Conservation (phyloP, 768 basidiomycete genomes). For the Lepiota subincarnata region DNA sequence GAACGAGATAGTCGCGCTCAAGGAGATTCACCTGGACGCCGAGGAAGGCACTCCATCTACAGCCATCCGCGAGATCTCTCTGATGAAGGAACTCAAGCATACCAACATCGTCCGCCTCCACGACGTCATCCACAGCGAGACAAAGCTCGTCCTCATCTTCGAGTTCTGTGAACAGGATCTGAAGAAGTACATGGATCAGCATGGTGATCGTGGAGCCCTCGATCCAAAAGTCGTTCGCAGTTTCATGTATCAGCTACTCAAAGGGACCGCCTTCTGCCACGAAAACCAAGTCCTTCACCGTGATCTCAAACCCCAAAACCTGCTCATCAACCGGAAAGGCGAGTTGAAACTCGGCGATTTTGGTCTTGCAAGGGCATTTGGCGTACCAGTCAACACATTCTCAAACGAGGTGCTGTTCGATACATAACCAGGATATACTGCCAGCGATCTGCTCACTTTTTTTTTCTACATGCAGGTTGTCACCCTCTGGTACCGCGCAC, state of each 20-base stretch:
- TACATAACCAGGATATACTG: not conserved
- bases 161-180: conserved; percentile 98
- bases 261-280: conserved; percentile 97
- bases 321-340: conserved; percentile 95
- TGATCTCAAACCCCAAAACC: conserved; percentile 97
- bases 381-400: conserved; percentile 98
- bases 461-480: conserved; percentile 65
- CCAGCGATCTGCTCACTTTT: conserved; percentile 10
- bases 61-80: conserved; percentile 96
- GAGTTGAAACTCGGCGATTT: conserved; percentile 98
- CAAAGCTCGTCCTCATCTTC: conserved; percentile 96
- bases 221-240: conserved; percentile 88
- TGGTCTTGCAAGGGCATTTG: conserved; percentile 94
- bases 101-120: conserved; percentile 97
- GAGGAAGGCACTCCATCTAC: conserved; percentile 99
- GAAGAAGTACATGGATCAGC: conserved; percentile 98
- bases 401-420: conserved; percentile 74
- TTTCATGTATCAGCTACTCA: conserved; percentile 97
- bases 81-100: conserved; percentile 99
- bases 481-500: conserved; percentile 97
- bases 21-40: conserved; percentile 98
- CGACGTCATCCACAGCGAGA: conserved; percentile 98
- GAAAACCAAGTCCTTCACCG: conserved; percentile 97
- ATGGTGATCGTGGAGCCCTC: conserved; percentile 93
- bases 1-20: conserved; percentile 97